Evolutionary conservation across 1,284 basidiomycete species (phyloP).

Genomic region (Sporisorium graminicola): DNA sequence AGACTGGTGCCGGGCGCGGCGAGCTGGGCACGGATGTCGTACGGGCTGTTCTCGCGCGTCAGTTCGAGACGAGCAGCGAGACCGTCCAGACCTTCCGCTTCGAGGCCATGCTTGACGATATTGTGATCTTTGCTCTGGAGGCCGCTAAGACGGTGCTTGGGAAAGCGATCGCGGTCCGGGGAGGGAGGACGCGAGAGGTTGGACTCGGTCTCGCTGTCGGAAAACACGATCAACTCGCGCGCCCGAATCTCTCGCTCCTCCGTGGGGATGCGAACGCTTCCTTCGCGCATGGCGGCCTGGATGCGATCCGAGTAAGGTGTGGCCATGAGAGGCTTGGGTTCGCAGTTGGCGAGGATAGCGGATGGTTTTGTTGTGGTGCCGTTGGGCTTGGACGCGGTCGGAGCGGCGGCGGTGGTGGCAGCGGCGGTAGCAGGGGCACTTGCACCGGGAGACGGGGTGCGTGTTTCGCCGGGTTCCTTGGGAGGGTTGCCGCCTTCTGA

Average conservation of each 20-base stretch:
- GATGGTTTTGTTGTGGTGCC: conserved; percentile 15
- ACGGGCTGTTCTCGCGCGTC: conserved; percentile 58
- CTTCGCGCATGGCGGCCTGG: conserved; percentile 47
- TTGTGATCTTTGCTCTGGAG: conserved; percentile 59
- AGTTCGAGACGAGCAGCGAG: conserved; percentile 47
- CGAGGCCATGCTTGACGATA: conserved; percentile 58
- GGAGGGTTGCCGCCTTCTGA: conserved; percentile 42
- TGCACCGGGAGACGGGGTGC: conserved; percentile 1
- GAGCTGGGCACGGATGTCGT: conserved; percentile 43
- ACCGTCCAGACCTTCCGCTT: conserved; percentile 25
- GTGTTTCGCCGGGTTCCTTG: conserved; percentile 46
- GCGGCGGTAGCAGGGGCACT: background rate
- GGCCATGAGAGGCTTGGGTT: conserved; percentile 51
- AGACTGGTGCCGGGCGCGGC: conserved; percentile 34
- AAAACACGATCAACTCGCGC: conserved; percentile 52
- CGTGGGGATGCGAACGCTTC: conserved; percentile 41
- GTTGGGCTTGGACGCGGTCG: conserved; percentile 5
- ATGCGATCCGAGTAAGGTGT: conserved; percentile 52
- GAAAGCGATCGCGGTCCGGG: conserved; percentile 56
- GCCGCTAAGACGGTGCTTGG: conserved; percentile 61
- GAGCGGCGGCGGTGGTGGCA: conserved; percentile 9
- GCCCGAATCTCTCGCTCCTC: conserved; percentile 60
- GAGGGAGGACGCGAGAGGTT: conserved; percentile 63
- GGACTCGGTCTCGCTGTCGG: conserved; percentile 63
- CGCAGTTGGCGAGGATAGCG: conserved; percentile 39